Conservation (phyloP, 371 early-diverging fungal species). For the Syncephalastrum contaminatum region DNA sequence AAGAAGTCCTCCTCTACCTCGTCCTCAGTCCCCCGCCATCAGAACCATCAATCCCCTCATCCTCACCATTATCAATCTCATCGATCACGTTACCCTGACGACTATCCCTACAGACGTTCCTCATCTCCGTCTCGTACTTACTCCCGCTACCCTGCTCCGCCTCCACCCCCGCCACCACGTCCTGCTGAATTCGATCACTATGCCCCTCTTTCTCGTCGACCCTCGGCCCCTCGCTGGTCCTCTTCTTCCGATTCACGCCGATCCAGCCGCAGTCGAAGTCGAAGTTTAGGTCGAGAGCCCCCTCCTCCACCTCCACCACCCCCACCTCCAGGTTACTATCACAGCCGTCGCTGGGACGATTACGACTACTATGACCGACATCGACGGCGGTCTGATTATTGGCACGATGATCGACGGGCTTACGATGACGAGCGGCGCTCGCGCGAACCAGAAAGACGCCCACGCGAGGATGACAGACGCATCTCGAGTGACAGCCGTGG, state of each 20-base stretch:
- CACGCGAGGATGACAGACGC: too few species aligned
- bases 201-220: conserved; percentile 24
- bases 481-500: too few species aligned
- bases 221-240: conserved; percentile 5
- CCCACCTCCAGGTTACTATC: conserved; percentile 8
- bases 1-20: conserved; percentile 4
- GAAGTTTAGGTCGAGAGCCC: conserved; percentile 22
- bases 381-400: conserved; percentile 24
- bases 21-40: conserved; percentile 16
- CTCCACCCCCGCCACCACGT: conserved; percentile 28
- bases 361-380: conserved; percentile 11
- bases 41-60: conserved; percentile 17
- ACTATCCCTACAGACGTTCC: conserved; percentile 14
- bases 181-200: conserved; percentile 12
- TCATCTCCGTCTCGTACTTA: conserved; percentile 32
- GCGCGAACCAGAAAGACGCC: too few species aligned
- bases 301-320: too few species aligned
- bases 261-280: conserved; percentile 33
- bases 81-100: conserved; percentile 33
- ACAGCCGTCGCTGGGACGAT: conserved; percentile 22
- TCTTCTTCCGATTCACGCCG: conserved; percentile 28
- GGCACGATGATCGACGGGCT: conserved; percentile 15
- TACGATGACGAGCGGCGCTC: too few species aligned
- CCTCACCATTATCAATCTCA: conserved; percentile 20
- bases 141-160: conserved; percentile 24